These are phyloP conservation scores for Coccomyxa subellipsoidea DNA, from an alignment of 163 green algal species.

Conservation along the genomic window DNA sequence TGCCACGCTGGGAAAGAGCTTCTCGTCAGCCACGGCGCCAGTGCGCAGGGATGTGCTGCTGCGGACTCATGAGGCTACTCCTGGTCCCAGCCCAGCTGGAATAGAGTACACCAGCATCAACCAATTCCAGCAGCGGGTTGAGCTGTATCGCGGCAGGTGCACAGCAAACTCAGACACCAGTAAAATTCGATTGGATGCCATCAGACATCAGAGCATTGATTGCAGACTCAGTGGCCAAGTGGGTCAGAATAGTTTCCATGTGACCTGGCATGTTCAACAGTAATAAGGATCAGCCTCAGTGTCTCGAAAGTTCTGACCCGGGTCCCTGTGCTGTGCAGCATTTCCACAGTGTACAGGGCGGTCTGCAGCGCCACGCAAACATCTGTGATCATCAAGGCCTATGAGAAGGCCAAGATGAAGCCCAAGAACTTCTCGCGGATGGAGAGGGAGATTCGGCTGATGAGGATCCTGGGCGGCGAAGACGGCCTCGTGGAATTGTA, in stretches of 20 bases:
- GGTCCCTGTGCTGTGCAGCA: conserved; percentile 40
- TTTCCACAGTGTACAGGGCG: conserved; percentile 69
- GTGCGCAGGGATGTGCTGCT: neutral
- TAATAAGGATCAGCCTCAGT: too few species aligned
- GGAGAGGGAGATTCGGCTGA: conserved; percentile 57
- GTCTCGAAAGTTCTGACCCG: too few species aligned
- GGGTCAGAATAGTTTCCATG: too few species aligned
- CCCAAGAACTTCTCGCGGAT: conserved; percentile 70
- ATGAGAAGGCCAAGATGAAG: conserved; percentile 74
- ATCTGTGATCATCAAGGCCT: conserved; percentile 69
- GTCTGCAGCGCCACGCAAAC: conserved; percentile 35
- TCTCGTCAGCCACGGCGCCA: neutral
- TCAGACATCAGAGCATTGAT: neutral
- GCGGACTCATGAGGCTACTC: neutral
- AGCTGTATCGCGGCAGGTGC: conserved; percentile 11
- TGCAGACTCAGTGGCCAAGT: too few species aligned
- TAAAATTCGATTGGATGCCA: neutral
- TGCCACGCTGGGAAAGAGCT: neutral
- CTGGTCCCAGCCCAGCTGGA: neutral
- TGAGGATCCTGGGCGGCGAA: conserved; percentile 35
- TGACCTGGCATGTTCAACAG: too few species aligned
- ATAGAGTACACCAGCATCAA: conserved; percentile 13
- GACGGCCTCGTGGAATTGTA: conserved; percentile 42
- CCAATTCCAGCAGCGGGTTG: conserved; percentile 3
- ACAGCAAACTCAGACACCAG: neutral